Conservation (phyloP, 345 rosid genomes). For the Arabis hirsuta region DNA sequence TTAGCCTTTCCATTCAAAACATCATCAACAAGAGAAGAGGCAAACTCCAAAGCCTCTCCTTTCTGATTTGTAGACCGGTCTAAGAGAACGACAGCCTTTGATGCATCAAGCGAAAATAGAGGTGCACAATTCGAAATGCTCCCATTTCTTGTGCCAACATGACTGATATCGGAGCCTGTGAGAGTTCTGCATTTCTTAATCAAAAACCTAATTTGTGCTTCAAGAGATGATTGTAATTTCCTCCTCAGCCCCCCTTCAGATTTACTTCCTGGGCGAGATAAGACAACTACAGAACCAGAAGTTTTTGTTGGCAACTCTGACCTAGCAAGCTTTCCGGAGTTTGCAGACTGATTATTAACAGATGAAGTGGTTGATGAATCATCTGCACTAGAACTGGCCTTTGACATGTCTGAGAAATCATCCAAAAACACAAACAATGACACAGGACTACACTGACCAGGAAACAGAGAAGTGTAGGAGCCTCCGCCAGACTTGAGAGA, state of each 20-base stretch:
- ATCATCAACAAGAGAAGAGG: slow-evolving; percentile 70
- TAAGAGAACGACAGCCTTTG: slow-evolving; percentile 72
- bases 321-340: slow-evolving; percentile 53
- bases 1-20: slow-evolving; percentile 75
- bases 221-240: slow-evolving; percentile 78
- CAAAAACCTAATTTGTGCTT: slow-evolving; percentile 76
- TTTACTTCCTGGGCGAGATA: slow-evolving; percentile 78
- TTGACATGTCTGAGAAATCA: slow-evolving; percentile 61
- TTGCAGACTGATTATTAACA: slow-evolving; percentile 50
- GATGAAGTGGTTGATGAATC: slow-evolving; percentile 54
- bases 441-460: slow-evolving; percentile 86
- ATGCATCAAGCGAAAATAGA: slow-evolving; percentile 76
- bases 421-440: slow-evolving; percentile 72
- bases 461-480: slow-evolving; percentile 63
- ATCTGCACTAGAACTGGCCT: slow-evolving; percentile 48
- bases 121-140: slow-evolving; percentile 62
- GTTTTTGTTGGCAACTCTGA: slow-evolving; percentile 58
- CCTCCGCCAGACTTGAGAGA: slow-evolving; percentile 81
- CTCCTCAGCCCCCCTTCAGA: slow-evolving; percentile 74
- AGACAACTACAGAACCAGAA: slow-evolving; percentile 75
- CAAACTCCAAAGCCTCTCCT: slow-evolving; percentile 75
- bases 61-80: slow-evolving; percentile 53
- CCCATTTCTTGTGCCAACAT: slow-evolving; percentile 65
- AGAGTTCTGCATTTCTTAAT: slow-evolving; percentile 79
- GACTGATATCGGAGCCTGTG: slow-evolving; percentile 60